Base-by-base conservation (phyloP, 2,329 filamentous ascomycete genomes). In the Pseudodiploospora longispora region DNA sequence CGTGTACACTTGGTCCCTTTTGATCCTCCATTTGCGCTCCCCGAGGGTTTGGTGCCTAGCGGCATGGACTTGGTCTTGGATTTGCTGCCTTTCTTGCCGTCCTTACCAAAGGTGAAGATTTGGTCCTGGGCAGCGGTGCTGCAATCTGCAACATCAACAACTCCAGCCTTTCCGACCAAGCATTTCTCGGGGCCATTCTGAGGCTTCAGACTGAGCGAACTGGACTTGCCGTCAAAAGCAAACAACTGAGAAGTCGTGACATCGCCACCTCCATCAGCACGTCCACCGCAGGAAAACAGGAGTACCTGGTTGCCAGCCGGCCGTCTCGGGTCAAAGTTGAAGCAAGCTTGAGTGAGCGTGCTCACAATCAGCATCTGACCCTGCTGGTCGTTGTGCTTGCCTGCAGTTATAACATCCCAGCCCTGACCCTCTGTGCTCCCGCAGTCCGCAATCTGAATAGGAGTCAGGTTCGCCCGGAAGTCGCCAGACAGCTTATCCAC, bases 271-370 rank as follows among this genome's bases (percentile, higher is more conserved):
- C 76, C 76, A 47, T 75, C 76, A 19, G 75, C 75, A 34, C 75
- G 66, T 10, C 76, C 76, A 41, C 76, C 76, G 48, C 76, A 81
- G 8, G 76, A 76, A 52, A 80, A 80, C 27, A 80, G 63, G 31
- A 72, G 52, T 10, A 77, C 73, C 50, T 76, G 74, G 52, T 73
- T 71, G 8, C 73, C 74, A 3, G 65, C 62, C 1, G 64, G 58
- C 29, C 74, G 66, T 38, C 75, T 66, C 5, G 69, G 67, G 51
- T 81, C 76, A 48, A 77, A 76, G 62, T 77, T 80, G 52, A 78
- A 62, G 54, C 76, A 80, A 36, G 75, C 76, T 55, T 78, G 69
- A 1, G 76, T 80, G 51, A 76, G 58, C 4, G 72, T 74, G 63
- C 69, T 80, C 36, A 79, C 76, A 33, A 80, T 53, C 39, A 79